These are phyloP conservation scores for Chlorella sp. DNA, from an alignment of 139 green algal genomes.

Conservation along the genomic window DNA sequence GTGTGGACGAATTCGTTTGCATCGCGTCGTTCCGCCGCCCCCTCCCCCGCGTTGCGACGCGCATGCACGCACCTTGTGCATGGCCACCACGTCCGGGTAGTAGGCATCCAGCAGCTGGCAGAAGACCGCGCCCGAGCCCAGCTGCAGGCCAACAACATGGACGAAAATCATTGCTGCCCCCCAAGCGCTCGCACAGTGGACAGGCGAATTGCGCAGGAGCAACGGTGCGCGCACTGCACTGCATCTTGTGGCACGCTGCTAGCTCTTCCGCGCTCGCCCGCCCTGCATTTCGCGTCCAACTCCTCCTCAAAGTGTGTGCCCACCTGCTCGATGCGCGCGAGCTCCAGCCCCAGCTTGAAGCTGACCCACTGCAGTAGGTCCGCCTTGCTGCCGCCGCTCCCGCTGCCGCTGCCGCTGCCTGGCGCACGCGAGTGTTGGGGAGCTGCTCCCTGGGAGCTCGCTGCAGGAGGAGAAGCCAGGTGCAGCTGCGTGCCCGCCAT, in stretches of 20 bases:
- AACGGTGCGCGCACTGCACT: no score
- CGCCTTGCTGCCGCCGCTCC: background rate
- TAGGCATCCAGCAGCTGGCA: slow-evolving; percentile 45
- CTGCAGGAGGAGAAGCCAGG: no score
- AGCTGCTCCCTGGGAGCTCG: no score
- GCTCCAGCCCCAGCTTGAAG: background rate
- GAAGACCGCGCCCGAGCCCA: slow-evolving; percentile 35
- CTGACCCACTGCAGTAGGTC: background rate
- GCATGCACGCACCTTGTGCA: slow-evolving; percentile 35
- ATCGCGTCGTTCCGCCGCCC: no score
- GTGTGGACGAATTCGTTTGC: no score
- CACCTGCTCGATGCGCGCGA: background rate
- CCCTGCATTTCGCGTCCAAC: background rate
- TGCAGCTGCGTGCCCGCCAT: no score
- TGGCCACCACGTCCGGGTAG: slow-evolving; percentile 24
- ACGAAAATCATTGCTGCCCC: background rate
- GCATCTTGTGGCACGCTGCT: no score
- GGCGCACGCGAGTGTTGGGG: no score
- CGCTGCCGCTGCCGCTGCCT: no score
- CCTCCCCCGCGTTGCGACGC: no score
- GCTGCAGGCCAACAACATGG: slow-evolving; percentile 13
- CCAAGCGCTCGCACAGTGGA: background rate
- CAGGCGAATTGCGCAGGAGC: background rate
- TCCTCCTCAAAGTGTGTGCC: background rate
- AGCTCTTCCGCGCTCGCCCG: no score